Evolutionary conservation across 148 eudicot species (phyloP), one percentile per base, ranked within the genome.

Genomic region (Silene uniflora): DNA sequence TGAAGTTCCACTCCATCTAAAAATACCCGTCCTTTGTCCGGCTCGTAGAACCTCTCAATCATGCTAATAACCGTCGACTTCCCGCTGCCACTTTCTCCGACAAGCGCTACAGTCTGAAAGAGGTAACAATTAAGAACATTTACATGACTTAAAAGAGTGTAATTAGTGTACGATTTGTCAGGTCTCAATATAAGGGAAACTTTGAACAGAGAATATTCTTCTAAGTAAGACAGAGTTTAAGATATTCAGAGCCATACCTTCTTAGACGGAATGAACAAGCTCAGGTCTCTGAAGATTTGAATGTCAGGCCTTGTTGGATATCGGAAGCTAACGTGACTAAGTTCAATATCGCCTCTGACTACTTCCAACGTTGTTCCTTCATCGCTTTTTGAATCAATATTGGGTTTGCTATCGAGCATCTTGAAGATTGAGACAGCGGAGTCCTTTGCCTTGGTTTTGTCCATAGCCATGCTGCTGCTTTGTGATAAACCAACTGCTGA

Each of bases 41-140:
- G 91, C 77, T 88, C 88, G 35, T 93, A 93, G 72, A 93, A 93
- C 74, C 98, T 83, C 77, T 91, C 90, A 29, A 93, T 84, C 71
- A 93, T 85, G 72, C 90, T 81, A 44, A 91, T 86, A 4, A 88
- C 88, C 0, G 97, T 91, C 4, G 97, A 93, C 69, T 93, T 93
- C 5, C 98, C 98, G 63, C 93, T 86, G 0, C 98, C 98, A 71
- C 95, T 93, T 72, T 91, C 97, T 76, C 97, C 98, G 11, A 93
- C 98, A 23, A 93, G 86, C 32, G 91, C 97, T 60, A 93, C 89
- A 10, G 93, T 87, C 97, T 91, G 84, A 24, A 77, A 82, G 5
- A 16, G 22, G 4, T 6, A 16, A 25, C 25, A 39, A 9, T 54
- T 67, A 17, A 72, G 14, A 42, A 21, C 56, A 44, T 44, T 19